A percentile compares a stretch with the other conserved stretches of the same genome.
phyloP scores from a whole-genome alignment of 2,329 filamentous ascomycete species.

The Thermoascus crustaceus region DNA sequence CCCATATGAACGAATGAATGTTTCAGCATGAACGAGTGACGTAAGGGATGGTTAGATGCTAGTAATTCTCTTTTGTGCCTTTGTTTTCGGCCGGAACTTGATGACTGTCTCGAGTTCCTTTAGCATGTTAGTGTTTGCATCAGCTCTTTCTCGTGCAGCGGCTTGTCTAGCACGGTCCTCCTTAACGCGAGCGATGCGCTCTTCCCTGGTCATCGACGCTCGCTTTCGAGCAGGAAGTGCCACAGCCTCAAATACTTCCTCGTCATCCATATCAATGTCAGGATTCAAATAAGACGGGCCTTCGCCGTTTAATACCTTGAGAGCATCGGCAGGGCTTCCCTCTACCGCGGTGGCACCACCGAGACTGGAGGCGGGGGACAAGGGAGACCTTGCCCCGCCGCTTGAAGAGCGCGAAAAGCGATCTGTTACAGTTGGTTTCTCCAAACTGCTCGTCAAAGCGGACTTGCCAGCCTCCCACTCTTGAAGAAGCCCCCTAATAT shows the following conservation, averaged over 20 bases:
- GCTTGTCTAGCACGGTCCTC: conserved; percentile 75
- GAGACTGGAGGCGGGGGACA: conserved; percentile 40
- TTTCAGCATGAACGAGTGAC: background rate
- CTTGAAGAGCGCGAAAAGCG: conserved; percentile 47
- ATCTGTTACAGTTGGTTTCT: conserved; percentile 62
- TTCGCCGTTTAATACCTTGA: conserved; percentile 72
- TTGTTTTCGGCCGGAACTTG: conserved; percentile 43
- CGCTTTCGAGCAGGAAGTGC: conserved; percentile 63
- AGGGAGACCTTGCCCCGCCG: conserved; percentile 35
- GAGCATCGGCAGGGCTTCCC: conserved; percentile 58
- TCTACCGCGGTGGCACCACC: conserved; percentile 43
- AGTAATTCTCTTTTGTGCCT: conserved; percentile 34
- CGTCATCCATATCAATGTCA: conserved; percentile 42
- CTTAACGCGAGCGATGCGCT: conserved; percentile 78
- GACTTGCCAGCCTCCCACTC: conserved; percentile 84
- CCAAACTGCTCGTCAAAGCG: conserved; percentile 72
- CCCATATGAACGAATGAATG: background rate
- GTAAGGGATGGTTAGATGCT: conserved; percentile 26
- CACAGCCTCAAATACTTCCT: conserved; percentile 86
- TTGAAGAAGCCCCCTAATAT: conserved; percentile 69
- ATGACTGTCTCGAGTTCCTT: conserved; percentile 89
- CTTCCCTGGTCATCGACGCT: conserved; percentile 67
- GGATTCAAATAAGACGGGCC: conserved; percentile 27
- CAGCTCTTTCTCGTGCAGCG: conserved; percentile 61
- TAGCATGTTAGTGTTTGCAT: conserved; percentile 83